A percentile compares a stretch with the other conserved stretches of the same genome.
phyloP scores from a whole-genome alignment of 106 monocot genomes.

The Cymbidium sinense region DNA sequence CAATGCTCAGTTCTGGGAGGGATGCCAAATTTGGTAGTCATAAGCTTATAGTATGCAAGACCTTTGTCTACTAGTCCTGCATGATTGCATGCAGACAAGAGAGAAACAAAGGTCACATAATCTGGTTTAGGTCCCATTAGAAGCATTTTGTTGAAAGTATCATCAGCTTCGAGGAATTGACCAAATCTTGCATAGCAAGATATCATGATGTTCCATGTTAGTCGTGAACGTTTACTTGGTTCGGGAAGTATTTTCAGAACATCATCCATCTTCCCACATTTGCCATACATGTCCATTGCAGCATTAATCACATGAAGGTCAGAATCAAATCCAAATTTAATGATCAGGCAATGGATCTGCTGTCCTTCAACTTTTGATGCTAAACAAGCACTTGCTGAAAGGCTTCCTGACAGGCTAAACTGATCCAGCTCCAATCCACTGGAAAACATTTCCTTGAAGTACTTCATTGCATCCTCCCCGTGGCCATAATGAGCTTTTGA shows the following conservation, averaged over 20 bases:
- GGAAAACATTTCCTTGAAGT: slow-evolving; percentile 43
- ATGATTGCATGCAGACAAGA: slow-evolving; percentile 76
- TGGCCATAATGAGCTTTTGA: slow-evolving; percentile 47
- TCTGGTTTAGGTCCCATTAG: slow-evolving; percentile 54
- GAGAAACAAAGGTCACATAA: slow-evolving; percentile 76
- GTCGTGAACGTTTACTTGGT: slow-evolving; percentile 16
- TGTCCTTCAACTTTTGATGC: slow-evolving; percentile 70
- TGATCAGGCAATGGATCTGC: slow-evolving; percentile 59
- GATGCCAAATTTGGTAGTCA: slow-evolving; percentile 52
- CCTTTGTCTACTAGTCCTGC: slow-evolving; percentile 72
- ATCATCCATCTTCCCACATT: slow-evolving; percentile 70
- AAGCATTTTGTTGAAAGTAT: slow-evolving; percentile 62
- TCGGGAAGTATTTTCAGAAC: slow-evolving; percentile 53
- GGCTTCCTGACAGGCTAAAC: slow-evolving; percentile 48
- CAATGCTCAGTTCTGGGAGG: slow-evolving; percentile 65
- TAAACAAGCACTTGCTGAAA: slow-evolving; percentile 58
- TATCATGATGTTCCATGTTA: slow-evolving; percentile 81
- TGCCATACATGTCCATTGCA: slow-evolving; percentile 92
- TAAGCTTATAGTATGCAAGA: slow-evolving; percentile 43
- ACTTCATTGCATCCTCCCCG: slow-evolving; percentile 72
- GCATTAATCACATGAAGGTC: slow-evolving; percentile 55
- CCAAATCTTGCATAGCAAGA: slow-evolving; percentile 71
- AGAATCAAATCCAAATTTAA: slow-evolving; percentile 51
- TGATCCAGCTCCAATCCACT: slow-evolving; percentile 39
- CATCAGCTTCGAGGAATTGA: slow-evolving; percentile 43